Base-by-base conservation (phyloP, 495 filamentous ascomycete genomes). In the Aspergillus wentii region DNA sequence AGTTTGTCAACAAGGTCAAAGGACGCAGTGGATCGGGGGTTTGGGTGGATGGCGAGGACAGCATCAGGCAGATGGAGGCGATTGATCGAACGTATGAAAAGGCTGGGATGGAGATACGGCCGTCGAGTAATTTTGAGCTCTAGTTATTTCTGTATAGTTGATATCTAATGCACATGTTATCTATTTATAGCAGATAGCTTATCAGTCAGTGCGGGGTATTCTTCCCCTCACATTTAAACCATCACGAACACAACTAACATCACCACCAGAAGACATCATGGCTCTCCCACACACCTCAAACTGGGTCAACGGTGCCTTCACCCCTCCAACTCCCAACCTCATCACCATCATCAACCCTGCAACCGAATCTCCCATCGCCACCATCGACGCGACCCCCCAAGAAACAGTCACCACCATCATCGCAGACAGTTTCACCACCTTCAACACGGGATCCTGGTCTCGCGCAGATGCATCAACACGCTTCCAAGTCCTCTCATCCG, bases 391-490 rank as follows among this genome's bases (percentile, higher is more conserved):
- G 1, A 76, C 79, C 13, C 69, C 72, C 0, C 25, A 49, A 4
- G 52, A 64, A 15, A 71, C 75, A 28, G 63, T 80, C 17, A 52
- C 69, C 16, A 28, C 50, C 1, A 66, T 72, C 7, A 52, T 83
- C 30, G 22, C 44, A 5, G 46, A 59, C 27, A 75, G 74, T 17
- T 66, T 76, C 21, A n/a, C 35, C 3, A 60, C 57, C 20, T 83
- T 75, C 62, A 60, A 68, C 28, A 62, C 67, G 1, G 76, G 78
- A 25, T 22, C 65, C n/a, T 84, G 80, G 80, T 73, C 75, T 22
- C 66, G 64, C 4, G 69, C 73, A 5, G 66, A 75, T 33, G 62
- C 66, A 14, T 69, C 74, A 26, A 51, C 62, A 14, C 71, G 77
- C 23, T 76, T 75, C 30, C 57, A 68, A 21, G 70, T 82, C 5